Base-by-base conservation (phyloP, 2,329 filamentous ascomycete genomes). In the Trichoderma afroharzianum region DNA sequence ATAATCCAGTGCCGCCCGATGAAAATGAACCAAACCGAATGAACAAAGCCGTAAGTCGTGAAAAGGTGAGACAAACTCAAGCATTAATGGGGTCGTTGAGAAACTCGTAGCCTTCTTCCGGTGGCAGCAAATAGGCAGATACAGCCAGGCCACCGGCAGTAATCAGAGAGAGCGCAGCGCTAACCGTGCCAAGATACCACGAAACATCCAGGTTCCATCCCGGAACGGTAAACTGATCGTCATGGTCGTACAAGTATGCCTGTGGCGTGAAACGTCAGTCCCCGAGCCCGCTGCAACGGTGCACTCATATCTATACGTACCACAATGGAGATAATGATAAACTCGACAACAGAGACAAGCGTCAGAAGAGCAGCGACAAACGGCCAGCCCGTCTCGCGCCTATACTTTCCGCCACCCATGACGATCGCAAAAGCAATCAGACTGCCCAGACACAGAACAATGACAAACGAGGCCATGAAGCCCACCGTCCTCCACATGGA, bases 401-500 rank as follows among this genome's bases (percentile, higher is more conserved):
- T 91, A 76, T 91, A 89, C 80, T 94, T 92, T 43, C 94, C 94
- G 21, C 95, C 94, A 2, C 87, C 83, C 75, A 98, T 83, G 61
- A 97, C 89, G 63, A 97, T 88, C 33, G 91, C 78, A 81, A 95
- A 97, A 21, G 91, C 89, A 32, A 97, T 90, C n/a, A 97, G 82
- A 7, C 90, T 90, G 70, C 92, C 93, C 53, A 96, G 87, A 81
- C 97, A 91, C 50, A 96, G 80, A n/a, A 97, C 90, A 47, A 94
- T 88, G 8, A 92, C 88, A 76, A 98, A 93, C 67, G 91, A 93
- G 84, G 97, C 94, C 74, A 97, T 82, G 82, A 98, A 98, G 28
- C 93, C 94, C 43, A 94, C 90, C 30, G 90, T 93, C 72, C 93
- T 88, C 95, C 95, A 99, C 87, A 97, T 92, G 76, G 90, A 92